Evolutionary conservation across 2,329 filamentous ascomycete species (phyloP).

Genomic region (Phoma herbarum): DNA sequence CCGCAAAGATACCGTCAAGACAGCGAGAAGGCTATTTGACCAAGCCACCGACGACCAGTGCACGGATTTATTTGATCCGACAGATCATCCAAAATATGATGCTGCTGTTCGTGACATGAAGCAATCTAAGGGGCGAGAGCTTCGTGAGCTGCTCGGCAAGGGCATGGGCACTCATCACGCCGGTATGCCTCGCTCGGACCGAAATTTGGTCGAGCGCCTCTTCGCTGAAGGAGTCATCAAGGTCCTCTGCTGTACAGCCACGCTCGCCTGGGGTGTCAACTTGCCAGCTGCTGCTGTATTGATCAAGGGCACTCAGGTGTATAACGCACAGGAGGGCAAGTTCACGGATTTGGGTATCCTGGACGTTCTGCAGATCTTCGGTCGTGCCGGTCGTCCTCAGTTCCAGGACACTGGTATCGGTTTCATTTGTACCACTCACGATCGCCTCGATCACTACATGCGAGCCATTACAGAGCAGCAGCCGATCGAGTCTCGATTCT

Average conservation of each 20-base stretch:
- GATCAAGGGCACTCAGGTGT: slow-evolving; percentile 97
- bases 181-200: slow-evolving; percentile 92
- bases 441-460: slow-evolving; percentile 90
- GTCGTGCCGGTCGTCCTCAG: slow-evolving; percentile 95
- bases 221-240: slow-evolving; percentile 94
- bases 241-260: slow-evolving; percentile 97
- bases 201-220: slow-evolving; percentile 93
- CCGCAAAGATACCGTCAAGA: slow-evolving; percentile 89
- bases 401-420: slow-evolving; percentile 98
- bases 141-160: slow-evolving; percentile 88
- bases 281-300: slow-evolving; percentile 94
- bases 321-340: slow-evolving; percentile 95
- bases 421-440: slow-evolving; percentile 97
- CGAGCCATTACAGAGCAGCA: slow-evolving; percentile 94
- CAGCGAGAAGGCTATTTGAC: slow-evolving; percentile 84
- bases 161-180: slow-evolving; percentile 96
- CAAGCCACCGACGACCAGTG: slow-evolving; percentile 84
- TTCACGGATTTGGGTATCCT: slow-evolving; percentile 96
- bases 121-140: slow-evolving; percentile 81
- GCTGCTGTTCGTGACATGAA: slow-evolving; percentile 85
- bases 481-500: slow-evolving; percentile 97
- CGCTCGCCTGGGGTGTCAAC: slow-evolving; percentile 98
- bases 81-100: slow-evolving; percentile 79
- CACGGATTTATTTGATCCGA: slow-evolving; percentile 83
- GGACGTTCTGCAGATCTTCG: slow-evolving; percentile 97